Evolutionary conservation across 2,329 filamentous ascomycete species (phyloP), one percentile per base, ranked within the genome.

Genomic region (Metarhizium humberi): DNA sequence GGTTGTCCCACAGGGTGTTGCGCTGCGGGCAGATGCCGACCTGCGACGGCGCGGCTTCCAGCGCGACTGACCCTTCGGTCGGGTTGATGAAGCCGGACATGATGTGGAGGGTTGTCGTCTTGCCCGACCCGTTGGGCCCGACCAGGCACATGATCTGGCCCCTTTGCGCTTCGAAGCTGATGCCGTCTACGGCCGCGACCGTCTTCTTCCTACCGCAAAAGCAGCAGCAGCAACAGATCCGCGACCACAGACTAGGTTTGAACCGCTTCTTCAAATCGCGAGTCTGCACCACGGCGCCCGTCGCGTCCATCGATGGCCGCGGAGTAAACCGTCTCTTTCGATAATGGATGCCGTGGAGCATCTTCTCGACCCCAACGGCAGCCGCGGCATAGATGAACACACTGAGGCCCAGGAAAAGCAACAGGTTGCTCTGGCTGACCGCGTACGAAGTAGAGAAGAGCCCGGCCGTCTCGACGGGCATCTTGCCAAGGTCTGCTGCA

Each of bases 81-180:
- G 85, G 78, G 10, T 74, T 77, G 51, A 80, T 80, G 8, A 87
- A 74, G 0, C 86, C 86, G 14, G 85, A 79, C 51, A 89, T 81
- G 58, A 84, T 92, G 53, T 88, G 82, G 8, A 89, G 71, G 0
- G 84, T 87, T 0, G 86, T 89, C 2, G 81, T 85, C 63, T 90
- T 89, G 14, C 86, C 86, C 50, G 79, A 84, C 6, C 86, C 86
- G 62, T 89, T 89, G 1, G 84, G 83, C 14, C 86, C 86, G 0
- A 89, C 74, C 0, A 89, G 71, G 4, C 86, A 79, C 71, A 88
- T 74, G 55, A 88, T 81, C 60, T 87, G 76, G 18, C 84, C 77
- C 64, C 79, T 73, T 45, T 79, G 74, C 7, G 82, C 81, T 18
- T 78, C 70, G 18, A 89, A 73, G 56, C 74, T 79, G 46, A 90